A percentile compares a stretch with the other conserved stretches of the same genome.
phyloP scores from a whole-genome alignment of 257 asterid genomes.

The Rehmannia glutinosa region DNA sequence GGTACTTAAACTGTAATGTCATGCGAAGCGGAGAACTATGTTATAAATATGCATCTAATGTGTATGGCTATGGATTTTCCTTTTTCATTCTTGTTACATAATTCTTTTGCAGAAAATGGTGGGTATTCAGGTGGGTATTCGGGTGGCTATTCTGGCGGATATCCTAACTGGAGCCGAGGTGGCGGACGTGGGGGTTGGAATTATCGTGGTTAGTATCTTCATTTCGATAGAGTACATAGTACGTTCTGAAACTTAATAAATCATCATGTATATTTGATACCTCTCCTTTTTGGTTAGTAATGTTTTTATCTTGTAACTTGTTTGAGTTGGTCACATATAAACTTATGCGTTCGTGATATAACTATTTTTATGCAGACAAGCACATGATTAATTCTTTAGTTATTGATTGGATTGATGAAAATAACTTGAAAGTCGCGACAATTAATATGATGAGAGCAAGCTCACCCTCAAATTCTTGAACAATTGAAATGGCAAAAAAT shows the following conservation, averaged over 20 bases:
- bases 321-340: too few relatives aligned
- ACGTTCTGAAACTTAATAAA: neutral
- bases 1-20: slow-evolving; percentile 20
- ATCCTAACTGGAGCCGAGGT: slow-evolving; percentile 27
- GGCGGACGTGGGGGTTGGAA: slow-evolving; percentile 56
- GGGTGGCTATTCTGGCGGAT: slow-evolving; percentile 6
- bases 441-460: too few relatives aligned
- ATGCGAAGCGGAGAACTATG: neutral
- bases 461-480: too few relatives aligned
- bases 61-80: too few relatives aligned
- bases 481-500: too few relatives aligned
- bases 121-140: slow-evolving; percentile 31
- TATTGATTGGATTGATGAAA: too few relatives aligned
- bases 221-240: neutral
- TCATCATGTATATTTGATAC: neutral
- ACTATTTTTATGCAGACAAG: too few relatives aligned
- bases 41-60: neutral
- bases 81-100: neutral
- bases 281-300: too few relatives aligned
- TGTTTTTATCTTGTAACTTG: too few relatives aligned
- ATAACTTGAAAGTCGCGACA: too few relatives aligned
- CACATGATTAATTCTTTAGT: too few relatives aligned
- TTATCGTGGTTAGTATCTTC: slow-evolving; percentile 50
- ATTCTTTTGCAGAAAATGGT: slow-evolving; percentile 41
- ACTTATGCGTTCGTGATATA: too few relatives aligned